These are phyloP conservation scores for Suillus fuscotomentosus DNA, from an alignment of 768 basidiomycete genomes.

Conservation along the genomic window DNA sequence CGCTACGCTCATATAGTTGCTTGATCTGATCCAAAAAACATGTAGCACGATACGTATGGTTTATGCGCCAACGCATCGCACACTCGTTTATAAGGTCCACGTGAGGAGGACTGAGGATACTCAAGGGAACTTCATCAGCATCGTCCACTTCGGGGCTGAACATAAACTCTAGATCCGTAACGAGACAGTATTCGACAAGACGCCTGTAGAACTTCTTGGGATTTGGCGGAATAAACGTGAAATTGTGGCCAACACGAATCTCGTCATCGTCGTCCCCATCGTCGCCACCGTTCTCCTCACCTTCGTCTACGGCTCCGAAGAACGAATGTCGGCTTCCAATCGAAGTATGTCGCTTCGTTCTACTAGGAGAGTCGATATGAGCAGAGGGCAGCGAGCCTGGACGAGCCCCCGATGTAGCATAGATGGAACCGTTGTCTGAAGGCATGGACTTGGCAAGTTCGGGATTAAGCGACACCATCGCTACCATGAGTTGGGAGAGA, in stretches of 20 bases:
- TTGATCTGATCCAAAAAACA: constrained; percentile 86
- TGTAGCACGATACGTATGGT: constrained; percentile 70
- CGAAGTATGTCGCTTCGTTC: constrained; percentile 52
- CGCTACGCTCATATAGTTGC: constrained; percentile 82
- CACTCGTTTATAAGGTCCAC: constrained; percentile 86
- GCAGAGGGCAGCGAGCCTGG: constrained; percentile 54
- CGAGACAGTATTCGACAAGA: constrained; percentile 79
- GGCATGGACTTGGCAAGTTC: constrained; percentile 80
- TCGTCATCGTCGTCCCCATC: constrained; percentile 60
- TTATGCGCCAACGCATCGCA: constrained; percentile 86
- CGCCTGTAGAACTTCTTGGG: constrained; percentile 84
- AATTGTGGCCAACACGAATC: constrained; percentile 69
- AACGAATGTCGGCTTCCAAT: constrained; percentile 69
- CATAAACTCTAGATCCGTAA: constrained; percentile 87
- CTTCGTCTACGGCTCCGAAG: constrained; percentile 30
- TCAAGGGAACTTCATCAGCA: constrained; percentile 92
- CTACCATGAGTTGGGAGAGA: constrained; percentile 84
- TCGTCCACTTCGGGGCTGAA: constrained; percentile 88
- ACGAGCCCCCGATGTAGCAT: constrained; percentile 35
- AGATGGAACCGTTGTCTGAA: constrained; percentile 37
- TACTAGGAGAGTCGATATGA: constrained; percentile 24
- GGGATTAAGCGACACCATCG: constrained; percentile 84
- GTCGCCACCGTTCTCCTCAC: constrained; percentile 32
- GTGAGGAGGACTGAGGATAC: constrained; percentile 80
- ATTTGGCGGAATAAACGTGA: constrained; percentile 89